Percentiles rank a stretch among this genome's conserved stretches.
Conservation (phyloP, 106 monocot genomes). For the Cymbidium sinense region DNA sequence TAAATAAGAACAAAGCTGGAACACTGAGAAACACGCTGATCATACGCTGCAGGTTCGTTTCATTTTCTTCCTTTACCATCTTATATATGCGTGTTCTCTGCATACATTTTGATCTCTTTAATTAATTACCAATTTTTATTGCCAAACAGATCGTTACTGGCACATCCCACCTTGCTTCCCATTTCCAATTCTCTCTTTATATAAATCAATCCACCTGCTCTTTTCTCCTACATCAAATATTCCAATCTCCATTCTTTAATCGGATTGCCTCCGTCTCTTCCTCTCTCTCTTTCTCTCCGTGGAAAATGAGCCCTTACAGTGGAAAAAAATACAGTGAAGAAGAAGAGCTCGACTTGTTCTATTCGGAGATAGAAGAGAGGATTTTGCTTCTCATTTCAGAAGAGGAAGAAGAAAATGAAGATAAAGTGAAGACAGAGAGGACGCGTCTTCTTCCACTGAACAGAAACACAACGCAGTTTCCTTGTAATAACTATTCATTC, state of each 20-base stretch:
- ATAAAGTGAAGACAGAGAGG: background rate
- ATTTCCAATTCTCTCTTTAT: background rate
- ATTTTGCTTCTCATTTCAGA: slow-evolving; percentile 4
- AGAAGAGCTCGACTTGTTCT: background rate
- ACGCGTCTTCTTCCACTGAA: too few relatives aligned
- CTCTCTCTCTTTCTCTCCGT: background rate
- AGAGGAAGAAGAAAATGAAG: slow-evolving; percentile 1
- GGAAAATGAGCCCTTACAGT: background rate
- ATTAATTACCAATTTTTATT: too few relatives aligned
- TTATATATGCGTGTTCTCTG: too few relatives aligned
- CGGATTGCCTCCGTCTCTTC: too few relatives aligned
- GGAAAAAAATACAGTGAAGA: background rate
- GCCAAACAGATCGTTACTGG: background rate
- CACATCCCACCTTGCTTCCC: background rate
- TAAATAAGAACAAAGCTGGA: too few relatives aligned
- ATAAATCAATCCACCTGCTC: background rate
- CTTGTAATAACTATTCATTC: too few relatives aligned
- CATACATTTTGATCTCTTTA: too few relatives aligned
- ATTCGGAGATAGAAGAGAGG: slow-evolving; percentile 4
- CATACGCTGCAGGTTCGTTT: too few relatives aligned
- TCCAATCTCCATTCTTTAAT: background rate
- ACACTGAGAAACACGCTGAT: too few relatives aligned
- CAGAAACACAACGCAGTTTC: too few relatives aligned
- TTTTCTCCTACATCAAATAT: background rate
- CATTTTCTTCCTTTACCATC: too few relatives aligned